Percentiles rank a stretch among this genome's conserved stretches.
phyloP scores from a whole-genome alignment of 1,284 basidiomycete species.

The Ganoderma resinaceum region DNA sequence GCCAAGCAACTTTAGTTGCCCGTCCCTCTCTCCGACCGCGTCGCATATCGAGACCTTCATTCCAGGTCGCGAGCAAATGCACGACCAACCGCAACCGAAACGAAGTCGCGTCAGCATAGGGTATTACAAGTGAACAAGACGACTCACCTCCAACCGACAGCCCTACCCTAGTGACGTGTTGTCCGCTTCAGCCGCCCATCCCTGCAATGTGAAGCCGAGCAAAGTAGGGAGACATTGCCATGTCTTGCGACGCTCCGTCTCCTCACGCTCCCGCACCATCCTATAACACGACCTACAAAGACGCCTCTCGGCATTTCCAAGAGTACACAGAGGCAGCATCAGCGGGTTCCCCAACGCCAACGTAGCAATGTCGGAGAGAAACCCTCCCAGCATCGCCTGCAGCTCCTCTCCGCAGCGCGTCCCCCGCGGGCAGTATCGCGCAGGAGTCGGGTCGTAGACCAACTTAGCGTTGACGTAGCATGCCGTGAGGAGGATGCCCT shows the following conservation, averaged over 20 bases:
- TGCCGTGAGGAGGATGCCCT: conserved; percentile 31
- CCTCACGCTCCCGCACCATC: not conserved
- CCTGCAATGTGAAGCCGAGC: not conserved
- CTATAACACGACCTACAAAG: not conserved
- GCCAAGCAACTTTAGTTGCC: too few relatives aligned
- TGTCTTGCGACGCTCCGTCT: not conserved
- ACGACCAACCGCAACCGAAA: too few relatives aligned
- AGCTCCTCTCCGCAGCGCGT: not conserved
- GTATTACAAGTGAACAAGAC: too few relatives aligned
- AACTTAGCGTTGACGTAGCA: too few relatives aligned
- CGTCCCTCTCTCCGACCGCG: too few relatives aligned
- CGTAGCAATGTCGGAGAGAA: not conserved
- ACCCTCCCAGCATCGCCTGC: not conserved
- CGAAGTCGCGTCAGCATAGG: too few relatives aligned
- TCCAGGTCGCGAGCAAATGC: too few relatives aligned
- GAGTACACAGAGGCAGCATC: not conserved
- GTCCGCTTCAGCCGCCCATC: not conserved
- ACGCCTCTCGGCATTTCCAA: not conserved
- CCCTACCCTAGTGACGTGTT: too few relatives aligned
- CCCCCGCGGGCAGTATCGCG: not conserved
- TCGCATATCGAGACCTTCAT: too few relatives aligned
- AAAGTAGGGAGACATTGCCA: not conserved
- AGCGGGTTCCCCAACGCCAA: not conserved
- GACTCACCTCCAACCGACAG: too few relatives aligned
- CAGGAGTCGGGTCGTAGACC: too few relatives aligned